phyloP scores from a whole-genome alignment of 768 basidiomycete genomes.

The Leccinum longicurvipes region DNA sequence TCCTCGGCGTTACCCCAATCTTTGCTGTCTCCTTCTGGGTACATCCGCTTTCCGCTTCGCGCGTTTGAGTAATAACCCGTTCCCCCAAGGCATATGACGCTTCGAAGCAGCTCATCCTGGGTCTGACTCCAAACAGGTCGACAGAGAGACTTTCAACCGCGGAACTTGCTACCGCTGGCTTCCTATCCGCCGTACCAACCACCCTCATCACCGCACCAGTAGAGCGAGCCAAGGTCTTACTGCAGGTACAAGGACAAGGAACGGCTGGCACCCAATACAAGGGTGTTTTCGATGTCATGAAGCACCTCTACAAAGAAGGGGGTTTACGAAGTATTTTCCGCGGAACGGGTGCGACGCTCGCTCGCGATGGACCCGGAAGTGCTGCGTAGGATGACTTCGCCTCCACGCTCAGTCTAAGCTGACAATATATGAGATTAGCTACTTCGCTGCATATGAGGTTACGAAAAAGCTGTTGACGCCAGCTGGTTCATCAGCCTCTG shows the following conservation, averaged over 20 bases:
- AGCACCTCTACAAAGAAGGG: slow-evolving; percentile 90
- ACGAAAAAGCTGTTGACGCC: slow-evolving; percentile 86
- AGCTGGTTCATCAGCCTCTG: slow-evolving; percentile 69
- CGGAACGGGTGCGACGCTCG: slow-evolving; percentile 90
- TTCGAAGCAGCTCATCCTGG: slow-evolving; percentile 82
- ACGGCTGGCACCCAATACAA: slow-evolving; percentile 69
- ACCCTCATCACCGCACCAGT: slow-evolving; percentile 94
- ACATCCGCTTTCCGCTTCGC: slow-evolving; percentile 4
- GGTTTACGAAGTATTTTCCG: slow-evolving; percentile 89
- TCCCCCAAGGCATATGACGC: slow-evolving; percentile 79
- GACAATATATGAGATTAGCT: slow-evolving; percentile 44
- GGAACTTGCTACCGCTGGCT: slow-evolving; percentile 91
- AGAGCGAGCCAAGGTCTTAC: slow-evolving; percentile 92
- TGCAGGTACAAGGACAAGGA: slow-evolving; percentile 94
- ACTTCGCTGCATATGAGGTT: slow-evolving; percentile 96
- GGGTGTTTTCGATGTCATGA: slow-evolving; percentile 89
- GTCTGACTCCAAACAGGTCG: slow-evolving; percentile 74
- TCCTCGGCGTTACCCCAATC: slow-evolving; percentile 95
- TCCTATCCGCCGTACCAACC: slow-evolving; percentile 89
- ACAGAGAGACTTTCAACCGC: slow-evolving; percentile 58
- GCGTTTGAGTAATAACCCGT: slow-evolving; percentile 7
- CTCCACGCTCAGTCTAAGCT: slow-evolving; percentile 3
- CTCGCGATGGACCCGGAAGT: slow-evolving; percentile 93
- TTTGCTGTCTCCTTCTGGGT: slow-evolving; percentile 99
- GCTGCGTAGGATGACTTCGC: slow-evolving; percentile 68